Base-by-base conservation (phyloP, 2,329 filamentous ascomycete genomes). In the Colletotrichum brevisporum region DNA sequence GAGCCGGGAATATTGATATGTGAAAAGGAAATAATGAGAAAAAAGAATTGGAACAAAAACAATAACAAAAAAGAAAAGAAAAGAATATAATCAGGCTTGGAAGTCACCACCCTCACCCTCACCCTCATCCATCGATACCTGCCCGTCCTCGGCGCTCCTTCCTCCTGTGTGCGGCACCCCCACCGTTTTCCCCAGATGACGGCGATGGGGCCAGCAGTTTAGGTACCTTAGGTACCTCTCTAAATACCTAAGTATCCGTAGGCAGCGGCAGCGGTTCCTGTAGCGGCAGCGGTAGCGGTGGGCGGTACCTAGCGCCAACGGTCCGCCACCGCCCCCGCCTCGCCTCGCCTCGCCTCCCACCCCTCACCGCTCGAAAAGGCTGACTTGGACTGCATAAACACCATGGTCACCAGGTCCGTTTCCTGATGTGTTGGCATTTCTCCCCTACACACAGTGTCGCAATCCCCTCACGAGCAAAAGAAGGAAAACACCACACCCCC, bases 331-430 rank as follows among this genome's bases (percentile, higher is more conserved):
- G 59, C 27, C 50, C 21, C 48, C 50, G 39, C 31, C 53, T 24
- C 50, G 39, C 31, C 53, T 24, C 15, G 13, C n/a, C n/a, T n/a
- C n/a, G n/a, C n/a, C n/a, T 63, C 60, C 61, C 63, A 36, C 47
- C 43, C 63, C 57, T 67, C 67, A 70, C 67, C 67, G 67, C 67
- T 62, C 63, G 63, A 50, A 31, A 53, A 64, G 67, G 67, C 67
- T 70, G 67, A 70, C 67, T 70, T 70, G 67, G 65, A 61, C 66
- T 71, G 69, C 69, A 71, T 71, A 62, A 58, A 56, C 66, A 60
- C 60, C 52, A 56, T 61, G 66, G 69, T 71, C 69, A 71, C 69
- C 69, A 52, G 66, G 69, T 26, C 55, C 41, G 24, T 50, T 69
- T 45, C 3, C 60, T 69, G 69, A 71, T 71, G 69, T 18, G 69